Base-by-base conservation (phyloP, 2,329 filamentous ascomycete species). In the Lasiodiplodia theobromae region DNA sequence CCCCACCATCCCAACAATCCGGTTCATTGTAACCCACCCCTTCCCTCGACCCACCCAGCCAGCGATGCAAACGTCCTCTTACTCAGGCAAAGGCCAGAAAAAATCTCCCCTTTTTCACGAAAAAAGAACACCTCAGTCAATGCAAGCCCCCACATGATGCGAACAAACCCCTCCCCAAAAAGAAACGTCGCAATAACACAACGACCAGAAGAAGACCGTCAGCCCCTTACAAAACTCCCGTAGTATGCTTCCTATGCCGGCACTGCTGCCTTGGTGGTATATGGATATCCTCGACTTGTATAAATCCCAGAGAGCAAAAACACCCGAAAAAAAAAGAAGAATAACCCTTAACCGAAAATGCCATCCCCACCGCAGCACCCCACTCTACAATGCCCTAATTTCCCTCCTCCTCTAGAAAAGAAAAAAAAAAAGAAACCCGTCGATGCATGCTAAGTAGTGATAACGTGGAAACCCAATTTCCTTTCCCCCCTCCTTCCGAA, bases 201-300 rank as follows among this genome's bases (percentile, higher is more conserved):
- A 38, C n/a, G 6, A 16, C 21, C 11, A 11, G 14, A 57, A 10
- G 8, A 57, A 28, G 28, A 40, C 28, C 57, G n/a, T n/a, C 10
- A 49, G n/a, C 40, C 58, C 38, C 40, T 28, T 44, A 16, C 16
- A 34, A 58, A 62, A 62, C 58, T 62, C 58, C 58, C 16, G 47
- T 62, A 62, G 18, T 51, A 62, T 62, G 58, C 58, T 62, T 60
- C 54, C 58, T 62, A 62, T 62, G 58, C 58, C 58, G 23, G 28
- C 58, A 60, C 40, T 62, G 40, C 40, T 62, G 58, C 58, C 31
- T 51, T 34, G 31, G 58, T 62, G 58, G 58, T 62, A 62, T 62
- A 51, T 62, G 58, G 58, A 62, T 62, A 62, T 62, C 58, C 58
- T 28, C 31, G 58, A 56, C 18, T 37, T 57, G 37, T 34, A 44